Evolutionary conservation across 352 stramenopile genomes (phyloP).

Genomic region (Phytophthora pinifolia): DNA sequence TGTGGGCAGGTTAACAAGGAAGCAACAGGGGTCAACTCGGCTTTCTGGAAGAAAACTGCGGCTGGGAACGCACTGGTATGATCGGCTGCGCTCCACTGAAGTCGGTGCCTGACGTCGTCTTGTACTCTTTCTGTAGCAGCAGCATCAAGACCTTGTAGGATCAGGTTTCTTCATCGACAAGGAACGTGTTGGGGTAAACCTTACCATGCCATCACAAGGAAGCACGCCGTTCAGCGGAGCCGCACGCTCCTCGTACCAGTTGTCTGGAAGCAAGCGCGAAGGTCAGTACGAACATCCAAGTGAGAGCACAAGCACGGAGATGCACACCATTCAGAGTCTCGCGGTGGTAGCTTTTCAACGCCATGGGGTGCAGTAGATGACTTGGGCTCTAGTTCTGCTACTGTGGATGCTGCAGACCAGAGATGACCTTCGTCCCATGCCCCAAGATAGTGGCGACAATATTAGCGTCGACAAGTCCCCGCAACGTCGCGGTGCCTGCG

Average conservation of each 20-base stretch:
- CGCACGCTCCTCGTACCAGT: constrained; percentile 82
- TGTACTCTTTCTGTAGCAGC: constrained; percentile 56
- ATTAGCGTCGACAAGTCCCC: constrained; percentile 18
- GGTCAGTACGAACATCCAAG: not conserved
- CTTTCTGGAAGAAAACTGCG: not conserved
- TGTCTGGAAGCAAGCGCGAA: constrained; percentile 44
- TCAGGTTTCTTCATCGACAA: not conserved
- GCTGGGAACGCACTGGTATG: constrained; percentile 26
- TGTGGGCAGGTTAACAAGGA: constrained; percentile 11
- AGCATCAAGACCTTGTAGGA: not conserved
- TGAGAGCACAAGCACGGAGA: not conserved
- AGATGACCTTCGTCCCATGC: too few relatives aligned
- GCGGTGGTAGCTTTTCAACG: constrained; percentile 79
- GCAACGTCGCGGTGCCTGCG: constrained; percentile 1
- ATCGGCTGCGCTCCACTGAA: constrained; percentile 42
- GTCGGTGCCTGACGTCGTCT: constrained; percentile 54
- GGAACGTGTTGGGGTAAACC: not conserved
- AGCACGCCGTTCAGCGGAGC: constrained; percentile 66
- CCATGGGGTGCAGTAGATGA: constrained; percentile 37
- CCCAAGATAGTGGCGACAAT: constrained; percentile 27
- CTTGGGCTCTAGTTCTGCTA: not conserved
- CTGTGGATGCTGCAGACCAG: not conserved
- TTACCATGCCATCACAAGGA: constrained; percentile 57
- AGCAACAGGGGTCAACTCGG: constrained; percentile 2
- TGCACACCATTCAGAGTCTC: constrained; percentile 70